Percentiles rank a stretch among this genome's conserved stretches.
phyloP scores from a whole-genome alignment of 202 grass and related monocot species.

The Cymbopogon flexuosus region DNA sequence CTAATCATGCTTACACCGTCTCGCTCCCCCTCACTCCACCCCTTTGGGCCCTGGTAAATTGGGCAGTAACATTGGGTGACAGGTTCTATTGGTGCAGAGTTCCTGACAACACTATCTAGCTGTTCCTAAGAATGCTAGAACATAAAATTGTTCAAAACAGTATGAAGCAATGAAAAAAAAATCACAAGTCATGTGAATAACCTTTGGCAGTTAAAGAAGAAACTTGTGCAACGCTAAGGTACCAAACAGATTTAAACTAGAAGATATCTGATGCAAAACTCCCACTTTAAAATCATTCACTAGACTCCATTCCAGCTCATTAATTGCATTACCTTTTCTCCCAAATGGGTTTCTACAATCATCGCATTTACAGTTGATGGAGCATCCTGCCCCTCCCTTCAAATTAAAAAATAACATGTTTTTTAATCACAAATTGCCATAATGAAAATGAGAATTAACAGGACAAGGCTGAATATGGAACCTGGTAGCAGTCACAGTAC shows the following conservation, averaged over 20 bases:
- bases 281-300: background rate
- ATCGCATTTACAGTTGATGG: conserved; percentile 77
- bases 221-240: background rate
- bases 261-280: conserved; percentile 4
- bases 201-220: background rate
- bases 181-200: background rate
- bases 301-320: background rate
- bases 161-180: background rate
- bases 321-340: conserved; percentile 54
- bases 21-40: background rate
- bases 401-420: conserved; percentile 2
- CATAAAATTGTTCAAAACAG: background rate
- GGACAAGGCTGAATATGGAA: conserved; percentile 32
- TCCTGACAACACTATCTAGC: background rate
- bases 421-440: conserved; percentile 17
- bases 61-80: background rate
- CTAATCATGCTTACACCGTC: background rate
- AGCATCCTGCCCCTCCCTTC: conserved; percentile 83
- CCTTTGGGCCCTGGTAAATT: background rate
- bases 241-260: background rate
- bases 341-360: conserved; percentile 85
- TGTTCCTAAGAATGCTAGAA: background rate
- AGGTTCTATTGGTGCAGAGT: background rate
- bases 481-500: conserved; percentile 97
- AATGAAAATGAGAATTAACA: conserved; percentile 2